Evolutionary conservation across 2,329 filamentous ascomycete genomes (phyloP).

Genomic region (Coniochaeta prunicola): DNA sequence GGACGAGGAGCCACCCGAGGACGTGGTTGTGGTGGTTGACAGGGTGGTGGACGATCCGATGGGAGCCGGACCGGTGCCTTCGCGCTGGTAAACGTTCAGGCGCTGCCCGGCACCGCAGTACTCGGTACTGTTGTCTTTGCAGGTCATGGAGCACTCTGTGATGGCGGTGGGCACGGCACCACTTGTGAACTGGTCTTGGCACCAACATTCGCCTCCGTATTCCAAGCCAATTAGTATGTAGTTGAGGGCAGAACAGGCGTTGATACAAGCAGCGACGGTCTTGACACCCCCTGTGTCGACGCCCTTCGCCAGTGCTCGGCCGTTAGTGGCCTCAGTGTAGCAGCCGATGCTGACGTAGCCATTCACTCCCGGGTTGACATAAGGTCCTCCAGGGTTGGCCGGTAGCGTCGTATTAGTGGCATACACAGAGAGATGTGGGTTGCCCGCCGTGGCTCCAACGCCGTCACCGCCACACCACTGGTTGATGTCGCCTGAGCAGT

Average conservation of each 20-base stretch:
- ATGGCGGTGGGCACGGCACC: background rate
- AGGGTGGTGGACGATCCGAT: background rate
- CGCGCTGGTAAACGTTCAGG: constrained; percentile 1
- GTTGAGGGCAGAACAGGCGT: constrained; percentile 6
- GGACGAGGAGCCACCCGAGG: constrained; percentile 10
- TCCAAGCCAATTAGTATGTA: constrained; percentile 20
- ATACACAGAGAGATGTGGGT: background rate
- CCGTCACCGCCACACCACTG: constrained; percentile 41
- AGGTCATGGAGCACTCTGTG: background rate
- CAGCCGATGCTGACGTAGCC: constrained; percentile 26
- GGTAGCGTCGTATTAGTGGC: constrained; percentile 2
- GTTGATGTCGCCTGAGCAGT: constrained; percentile 39
- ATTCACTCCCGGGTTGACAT: constrained; percentile 26
- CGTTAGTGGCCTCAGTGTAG: constrained; percentile 18
- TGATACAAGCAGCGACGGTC: constrained; percentile 13
- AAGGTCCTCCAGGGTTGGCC: constrained; percentile 13
- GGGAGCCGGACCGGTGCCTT: background rate
- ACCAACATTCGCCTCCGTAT: constrained; percentile 18
- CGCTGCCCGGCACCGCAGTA: constrained; percentile 2
- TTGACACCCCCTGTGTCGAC: constrained; percentile 5
- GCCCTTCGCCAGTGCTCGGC: constrained; percentile 14
- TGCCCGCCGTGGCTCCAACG: background rate
- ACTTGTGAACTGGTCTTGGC: background rate
- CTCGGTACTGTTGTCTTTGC: constrained; percentile 1
- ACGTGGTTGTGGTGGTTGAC: background rate